These are phyloP conservation scores for Solanum piurae DNA, from an alignment of 257 asterid genomes.

Conservation along the genomic window DNA sequence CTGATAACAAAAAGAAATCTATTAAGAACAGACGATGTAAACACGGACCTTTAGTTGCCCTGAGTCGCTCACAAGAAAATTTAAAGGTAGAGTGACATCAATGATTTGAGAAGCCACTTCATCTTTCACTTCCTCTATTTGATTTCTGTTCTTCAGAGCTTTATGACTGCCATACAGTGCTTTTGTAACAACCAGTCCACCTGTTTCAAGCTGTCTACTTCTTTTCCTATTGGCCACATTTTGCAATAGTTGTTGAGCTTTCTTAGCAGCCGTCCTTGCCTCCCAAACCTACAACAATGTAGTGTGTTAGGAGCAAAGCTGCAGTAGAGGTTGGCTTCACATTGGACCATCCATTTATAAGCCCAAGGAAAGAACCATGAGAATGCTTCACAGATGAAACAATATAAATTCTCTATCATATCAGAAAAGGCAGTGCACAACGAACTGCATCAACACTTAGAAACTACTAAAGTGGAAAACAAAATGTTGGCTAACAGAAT, in stretches of 20 bases:
- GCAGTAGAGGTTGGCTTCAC: not conserved
- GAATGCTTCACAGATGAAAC: not conserved
- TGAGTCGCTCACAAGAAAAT: constrained; percentile 71
- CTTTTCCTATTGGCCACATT: constrained; percentile 78
- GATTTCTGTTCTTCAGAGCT: constrained; percentile 28
- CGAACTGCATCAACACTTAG: not conserved
- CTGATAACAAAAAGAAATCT: not conserved
- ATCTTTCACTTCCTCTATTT: constrained; percentile 42
- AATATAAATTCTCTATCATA: not conserved
- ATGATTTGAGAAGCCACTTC: constrained; percentile 48
- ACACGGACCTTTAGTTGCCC: constrained; percentile 74
- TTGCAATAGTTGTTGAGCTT: constrained; percentile 82
- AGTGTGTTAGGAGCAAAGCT: not conserved
- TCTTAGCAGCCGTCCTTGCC: constrained; percentile 74
- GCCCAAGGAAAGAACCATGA: not conserved
- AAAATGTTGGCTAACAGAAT: not conserved
- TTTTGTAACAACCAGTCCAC: constrained; percentile 56
- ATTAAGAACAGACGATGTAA: not conserved
- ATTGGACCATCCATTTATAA: not conserved
- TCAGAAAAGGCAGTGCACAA: not conserved
- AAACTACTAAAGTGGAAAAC: not conserved
- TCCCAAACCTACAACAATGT: constrained; percentile 47
- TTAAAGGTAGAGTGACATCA: constrained; percentile 79
- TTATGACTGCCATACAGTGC: constrained; percentile 68
- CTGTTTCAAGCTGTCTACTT: constrained; percentile 54